Evolutionary conservation across 148 eudicot genomes (phyloP).

Genomic region (Heliosperma pusillum): DNA sequence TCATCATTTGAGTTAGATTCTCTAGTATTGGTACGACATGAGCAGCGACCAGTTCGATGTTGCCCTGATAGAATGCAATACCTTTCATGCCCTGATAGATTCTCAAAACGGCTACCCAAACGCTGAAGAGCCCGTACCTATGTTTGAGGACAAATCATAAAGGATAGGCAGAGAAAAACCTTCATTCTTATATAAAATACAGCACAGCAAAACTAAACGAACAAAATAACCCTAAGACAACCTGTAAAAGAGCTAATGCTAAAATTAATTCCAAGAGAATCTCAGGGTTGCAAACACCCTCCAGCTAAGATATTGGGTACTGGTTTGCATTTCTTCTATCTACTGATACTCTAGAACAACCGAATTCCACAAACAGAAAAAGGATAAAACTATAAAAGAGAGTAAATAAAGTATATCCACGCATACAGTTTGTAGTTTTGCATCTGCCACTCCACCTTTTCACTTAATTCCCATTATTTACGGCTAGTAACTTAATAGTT

Average conservation of each 20-base stretch:
- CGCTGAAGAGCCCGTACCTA: slow-evolving; percentile 96
- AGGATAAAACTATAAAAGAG: neutral
- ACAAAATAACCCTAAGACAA: neutral
- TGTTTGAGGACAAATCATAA: slow-evolving; percentile 12
- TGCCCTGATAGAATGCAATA: slow-evolving; percentile 89
- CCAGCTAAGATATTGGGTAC: neutral
- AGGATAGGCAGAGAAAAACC: neutral
- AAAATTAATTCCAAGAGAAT: neutral
- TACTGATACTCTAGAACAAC: neutral
- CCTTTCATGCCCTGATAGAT: slow-evolving; percentile 82
- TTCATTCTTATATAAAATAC: neutral
- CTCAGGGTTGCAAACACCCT: neutral
- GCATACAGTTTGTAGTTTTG: neutral
- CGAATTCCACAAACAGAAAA: neutral
- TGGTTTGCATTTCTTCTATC: neutral
- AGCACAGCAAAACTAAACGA: neutral
- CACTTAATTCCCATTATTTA: neutral
- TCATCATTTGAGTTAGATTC: slow-evolving; percentile 59
- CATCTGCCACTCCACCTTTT: neutral
- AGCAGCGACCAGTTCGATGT: slow-evolving; percentile 83
- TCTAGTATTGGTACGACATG: slow-evolving; percentile 53
- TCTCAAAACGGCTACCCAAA: slow-evolving; percentile 87
- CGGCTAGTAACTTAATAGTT: neutral
- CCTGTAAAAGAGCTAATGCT: neutral
- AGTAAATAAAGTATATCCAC: neutral